phyloP scores from a whole-genome alignment of 352 stramenopile genomes.

The Phytophthora pseudosyringae region DNA sequence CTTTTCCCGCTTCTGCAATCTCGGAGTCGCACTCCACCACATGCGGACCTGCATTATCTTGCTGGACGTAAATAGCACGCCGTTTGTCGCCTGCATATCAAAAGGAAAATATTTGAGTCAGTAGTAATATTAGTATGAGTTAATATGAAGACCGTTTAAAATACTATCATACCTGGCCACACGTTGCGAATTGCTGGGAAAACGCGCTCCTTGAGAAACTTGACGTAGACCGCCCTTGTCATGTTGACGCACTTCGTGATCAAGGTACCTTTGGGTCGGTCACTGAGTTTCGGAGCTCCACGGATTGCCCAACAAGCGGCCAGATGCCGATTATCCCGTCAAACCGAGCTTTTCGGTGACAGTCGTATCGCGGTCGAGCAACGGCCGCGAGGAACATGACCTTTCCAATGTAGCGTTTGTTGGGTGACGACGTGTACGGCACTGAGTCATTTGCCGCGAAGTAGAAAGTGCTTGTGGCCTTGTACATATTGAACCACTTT shows the following conservation, averaged over 20 bases:
- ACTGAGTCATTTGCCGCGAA: neutral
- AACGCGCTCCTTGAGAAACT: neutral
- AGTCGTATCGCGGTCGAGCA: neutral
- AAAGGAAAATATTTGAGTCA: too few relatives aligned
- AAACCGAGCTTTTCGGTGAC: neutral
- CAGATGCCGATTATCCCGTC: constrained; percentile 5
- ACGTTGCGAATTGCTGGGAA: neutral
- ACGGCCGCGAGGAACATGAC: constrained; percentile 5
- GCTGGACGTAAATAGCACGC: too few relatives aligned
- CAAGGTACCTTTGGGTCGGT: neutral
- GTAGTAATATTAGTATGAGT: too few relatives aligned
- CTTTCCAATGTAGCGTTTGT: constrained; percentile 2
- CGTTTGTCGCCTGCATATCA: too few relatives aligned
- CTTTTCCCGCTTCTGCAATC: too few relatives aligned
- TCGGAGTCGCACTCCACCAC: too few relatives aligned
- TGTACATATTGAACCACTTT: constrained; percentile 9
- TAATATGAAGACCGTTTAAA: too few relatives aligned
- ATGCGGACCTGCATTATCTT: too few relatives aligned
- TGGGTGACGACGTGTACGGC: constrained; percentile 1
- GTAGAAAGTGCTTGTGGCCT: constrained; percentile 5
- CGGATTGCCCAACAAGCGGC: constrained; percentile 1
- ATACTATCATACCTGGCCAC: too few relatives aligned
- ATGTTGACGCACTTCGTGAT: constrained; percentile 1
- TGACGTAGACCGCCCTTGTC: neutral
- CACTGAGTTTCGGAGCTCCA: neutral